Conservation (phyloP, 1,284 basidiomycete genomes). For the Gymnopus androsaceus region DNA sequence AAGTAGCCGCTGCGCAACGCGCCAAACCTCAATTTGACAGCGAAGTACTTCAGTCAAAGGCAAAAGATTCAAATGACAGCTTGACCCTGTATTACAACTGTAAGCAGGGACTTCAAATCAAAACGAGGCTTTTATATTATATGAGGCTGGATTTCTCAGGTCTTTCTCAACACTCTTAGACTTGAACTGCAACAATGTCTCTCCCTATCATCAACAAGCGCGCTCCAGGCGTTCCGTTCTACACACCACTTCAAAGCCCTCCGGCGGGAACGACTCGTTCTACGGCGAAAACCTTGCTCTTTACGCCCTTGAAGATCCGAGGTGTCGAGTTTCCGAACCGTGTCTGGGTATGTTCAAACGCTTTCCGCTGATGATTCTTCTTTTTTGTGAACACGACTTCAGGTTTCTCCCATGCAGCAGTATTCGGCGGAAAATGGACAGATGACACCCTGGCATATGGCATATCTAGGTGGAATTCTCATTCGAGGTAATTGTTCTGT, state of each 20-base stretch:
- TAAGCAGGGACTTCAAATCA: too few species aligned
- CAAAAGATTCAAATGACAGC: too few species aligned
- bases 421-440: constrained; percentile 65
- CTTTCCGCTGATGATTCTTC: not conserved
- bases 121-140: too few species aligned
- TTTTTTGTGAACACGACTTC: not conserved
- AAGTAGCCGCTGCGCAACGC: too few species aligned
- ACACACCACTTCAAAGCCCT: constrained; percentile 54
- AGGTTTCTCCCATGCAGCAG: constrained; percentile 60
- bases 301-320: constrained; percentile 64
- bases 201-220: constrained; percentile 27
- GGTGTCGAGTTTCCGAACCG: constrained; percentile 72
- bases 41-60: too few species aligned
- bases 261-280: constrained; percentile 51
- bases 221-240: constrained; percentile 47
- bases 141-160: too few species aligned
- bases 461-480: constrained; percentile 32
- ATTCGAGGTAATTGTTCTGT: not conserved
- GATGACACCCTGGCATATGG: constrained; percentile 41
- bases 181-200: not conserved
- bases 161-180: too few species aligned
- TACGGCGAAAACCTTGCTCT: constrained; percentile 55
- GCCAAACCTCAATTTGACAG: too few species aligned
- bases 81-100: too few species aligned
- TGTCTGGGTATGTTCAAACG: constrained; percentile 50